Conservation (phyloP, 2,329 filamentous ascomycete species). For the Tolypocladium cylindrosporum region DNA sequence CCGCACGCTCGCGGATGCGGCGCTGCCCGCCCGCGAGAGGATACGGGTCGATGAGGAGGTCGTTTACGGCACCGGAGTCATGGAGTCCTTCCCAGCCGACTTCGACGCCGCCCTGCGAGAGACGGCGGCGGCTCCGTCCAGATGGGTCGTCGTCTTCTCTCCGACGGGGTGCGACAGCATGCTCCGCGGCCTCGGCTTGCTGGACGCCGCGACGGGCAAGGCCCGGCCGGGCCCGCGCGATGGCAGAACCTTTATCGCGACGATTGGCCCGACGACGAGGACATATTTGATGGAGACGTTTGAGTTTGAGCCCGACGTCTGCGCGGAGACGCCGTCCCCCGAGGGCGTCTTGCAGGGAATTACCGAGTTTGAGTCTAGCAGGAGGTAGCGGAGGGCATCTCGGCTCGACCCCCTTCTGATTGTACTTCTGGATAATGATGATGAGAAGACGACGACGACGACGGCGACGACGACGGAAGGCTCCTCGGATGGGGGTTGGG, state of each 20-base stretch:
- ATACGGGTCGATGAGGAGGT: slow-evolving; percentile 69
- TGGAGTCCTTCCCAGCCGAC: slow-evolving; percentile 64
- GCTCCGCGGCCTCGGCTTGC: slow-evolving; percentile 40
- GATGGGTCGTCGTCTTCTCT: slow-evolving; percentile 72
- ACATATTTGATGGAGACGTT: slow-evolving; percentile 60
- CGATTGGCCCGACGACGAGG: slow-evolving; percentile 88
- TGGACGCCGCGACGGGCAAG: slow-evolving; percentile 36
- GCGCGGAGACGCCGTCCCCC: slow-evolving; percentile 70
- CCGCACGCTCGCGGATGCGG: slow-evolving; percentile 55
- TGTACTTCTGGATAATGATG: background rate
- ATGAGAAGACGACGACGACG: background rate
- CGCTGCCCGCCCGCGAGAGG: slow-evolving; percentile 35
- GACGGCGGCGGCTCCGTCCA: slow-evolving; percentile 27
- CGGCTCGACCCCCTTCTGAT: background rate
- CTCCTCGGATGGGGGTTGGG: no score
- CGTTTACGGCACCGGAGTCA: slow-evolving; percentile 79
- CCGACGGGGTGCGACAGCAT: slow-evolving; percentile 55
- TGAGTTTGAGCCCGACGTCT: slow-evolving; percentile 64
- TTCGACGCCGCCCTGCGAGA: slow-evolving; percentile 44
- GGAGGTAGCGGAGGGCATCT: background rate
- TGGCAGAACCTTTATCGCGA: slow-evolving; percentile 57
- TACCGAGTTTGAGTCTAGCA: background rate
- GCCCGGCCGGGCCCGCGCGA: slow-evolving; percentile 17
- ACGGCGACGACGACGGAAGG: background rate
- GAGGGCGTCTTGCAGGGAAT: slow-evolving; percentile 69